Evolutionary conservation across 129 eudicot species (phyloP).

Genomic region (Scalesia atractyloides): DNA sequence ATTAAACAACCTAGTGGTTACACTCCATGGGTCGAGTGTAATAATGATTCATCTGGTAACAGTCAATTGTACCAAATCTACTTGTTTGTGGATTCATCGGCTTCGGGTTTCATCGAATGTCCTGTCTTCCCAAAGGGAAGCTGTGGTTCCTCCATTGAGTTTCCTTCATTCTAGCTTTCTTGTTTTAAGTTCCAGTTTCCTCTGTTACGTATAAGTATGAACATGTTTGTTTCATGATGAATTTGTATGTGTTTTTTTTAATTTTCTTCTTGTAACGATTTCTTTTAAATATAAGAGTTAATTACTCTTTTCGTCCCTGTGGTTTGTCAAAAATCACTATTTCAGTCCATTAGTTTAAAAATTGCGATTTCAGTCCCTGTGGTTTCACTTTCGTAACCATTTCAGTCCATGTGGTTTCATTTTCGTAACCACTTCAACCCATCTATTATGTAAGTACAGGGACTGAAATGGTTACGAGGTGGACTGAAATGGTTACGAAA

Average conservation of each 20-base stretch:
- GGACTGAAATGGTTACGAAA: too few species aligned
- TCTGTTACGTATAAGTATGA: neutral
- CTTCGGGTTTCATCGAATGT: constrained; percentile 59
- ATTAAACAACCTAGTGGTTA: constrained; percentile 57
- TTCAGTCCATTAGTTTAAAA: too few species aligned
- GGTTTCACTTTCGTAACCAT: too few species aligned
- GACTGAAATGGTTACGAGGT: too few species aligned
- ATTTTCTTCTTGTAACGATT: neutral
- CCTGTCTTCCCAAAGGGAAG: constrained; percentile 69
- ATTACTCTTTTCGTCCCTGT: too few species aligned
- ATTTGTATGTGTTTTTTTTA: neutral
- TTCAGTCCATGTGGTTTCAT: too few species aligned
- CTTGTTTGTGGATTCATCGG: constrained; percentile 63
- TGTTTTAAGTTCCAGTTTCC: neutral
- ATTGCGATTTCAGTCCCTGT: too few species aligned
- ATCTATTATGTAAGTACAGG: too few species aligned
- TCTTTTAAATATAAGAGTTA: too few species aligned
- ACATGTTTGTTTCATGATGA: constrained; percentile 2
- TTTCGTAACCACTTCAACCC: too few species aligned
- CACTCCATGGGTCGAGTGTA: constrained; percentile 69
- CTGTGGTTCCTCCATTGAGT: constrained; percentile 56
- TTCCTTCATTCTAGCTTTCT: constrained; percentile 52
- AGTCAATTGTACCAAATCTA: constrained; percentile 77
- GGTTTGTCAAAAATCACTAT: too few species aligned
- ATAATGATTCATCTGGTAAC: constrained; percentile 56